phyloP scores from a whole-genome alignment of 2,329 filamentous ascomycete genomes.

The Nemania sp. region DNA sequence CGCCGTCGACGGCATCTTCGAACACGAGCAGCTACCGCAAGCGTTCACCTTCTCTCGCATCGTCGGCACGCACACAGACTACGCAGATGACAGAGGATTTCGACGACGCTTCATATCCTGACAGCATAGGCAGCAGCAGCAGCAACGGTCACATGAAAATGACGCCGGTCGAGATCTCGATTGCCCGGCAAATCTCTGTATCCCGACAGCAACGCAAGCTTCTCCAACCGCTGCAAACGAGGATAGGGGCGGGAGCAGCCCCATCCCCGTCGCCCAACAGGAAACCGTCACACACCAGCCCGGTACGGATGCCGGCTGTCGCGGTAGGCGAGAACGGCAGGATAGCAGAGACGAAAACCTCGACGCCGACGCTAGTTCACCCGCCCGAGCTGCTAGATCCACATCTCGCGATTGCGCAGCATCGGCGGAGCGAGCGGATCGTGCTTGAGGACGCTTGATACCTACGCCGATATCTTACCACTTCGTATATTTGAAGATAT shows the following conservation, averaged over 20 bases:
- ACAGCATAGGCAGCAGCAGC: slow-evolving; percentile 10
- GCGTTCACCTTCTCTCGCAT: slow-evolving; percentile 48
- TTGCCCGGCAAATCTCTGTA: slow-evolving; percentile 75
- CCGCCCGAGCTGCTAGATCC: slow-evolving; percentile 51
- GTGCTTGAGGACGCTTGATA: slow-evolving; percentile 61
- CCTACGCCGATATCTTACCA: background rate
- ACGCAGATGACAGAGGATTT: slow-evolving; percentile 52
- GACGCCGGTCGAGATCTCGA: slow-evolving; percentile 72
- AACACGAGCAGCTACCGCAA: slow-evolving; percentile 47
- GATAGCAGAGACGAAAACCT: slow-evolving; percentile 56
- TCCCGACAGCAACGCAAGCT: slow-evolving; percentile 71
- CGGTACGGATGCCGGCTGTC: slow-evolving; percentile 37
- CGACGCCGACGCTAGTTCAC: slow-evolving; percentile 61
- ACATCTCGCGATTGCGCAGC: slow-evolving; percentile 50
- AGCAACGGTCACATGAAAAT: slow-evolving; percentile 47
- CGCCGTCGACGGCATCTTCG: slow-evolving; percentile 49
- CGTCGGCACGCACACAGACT: slow-evolving; percentile 52
- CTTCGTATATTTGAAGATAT: slow-evolving; percentile 21
- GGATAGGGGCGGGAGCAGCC: slow-evolving; percentile 34
- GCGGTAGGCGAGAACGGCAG: slow-evolving; percentile 51
- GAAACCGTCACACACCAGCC: slow-evolving; percentile 19
- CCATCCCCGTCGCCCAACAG: slow-evolving; percentile 29
- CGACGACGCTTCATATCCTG: slow-evolving; percentile 57
- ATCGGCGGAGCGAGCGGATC: slow-evolving; percentile 66
- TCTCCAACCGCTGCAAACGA: slow-evolving; percentile 64